phyloP scores from a whole-genome alignment of 257 asterid species.

The Gentiana macrophylla region DNA sequence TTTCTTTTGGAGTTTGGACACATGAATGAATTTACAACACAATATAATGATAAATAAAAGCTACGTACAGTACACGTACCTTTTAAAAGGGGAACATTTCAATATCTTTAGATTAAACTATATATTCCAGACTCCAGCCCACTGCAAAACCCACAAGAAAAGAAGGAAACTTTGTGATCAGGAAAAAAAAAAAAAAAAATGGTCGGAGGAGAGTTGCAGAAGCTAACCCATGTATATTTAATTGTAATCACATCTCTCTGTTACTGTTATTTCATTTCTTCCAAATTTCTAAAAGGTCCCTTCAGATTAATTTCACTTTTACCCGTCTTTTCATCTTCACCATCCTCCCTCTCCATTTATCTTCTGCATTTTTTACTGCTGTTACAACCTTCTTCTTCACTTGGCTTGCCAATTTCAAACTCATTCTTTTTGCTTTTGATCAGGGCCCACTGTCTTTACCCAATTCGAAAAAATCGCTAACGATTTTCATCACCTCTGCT shows the following conservation, averaged over 20 bases:
- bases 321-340: slow-evolving; percentile 36
- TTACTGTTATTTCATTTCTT: slow-evolving; percentile 25
- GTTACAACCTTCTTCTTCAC: slow-evolving; percentile 35
- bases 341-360: slow-evolving; percentile 25
- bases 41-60: too few species aligned
- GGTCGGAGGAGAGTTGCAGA: slow-evolving; percentile 39
- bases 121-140: not conserved
- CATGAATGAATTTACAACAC: too few species aligned
- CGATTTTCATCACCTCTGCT: slow-evolving; percentile 30
- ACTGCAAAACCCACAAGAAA: not conserved
- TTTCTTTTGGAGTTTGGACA: too few species aligned
- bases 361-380: slow-evolving; percentile 29
- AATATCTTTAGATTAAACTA: too few species aligned
- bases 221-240: slow-evolving; percentile 13
- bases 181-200: not conserved
- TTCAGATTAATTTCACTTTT: slow-evolving; percentile 36
- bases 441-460: slow-evolving; percentile 34
- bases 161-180: not conserved
- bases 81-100: too few species aligned
- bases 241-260: slow-evolving; percentile 23
- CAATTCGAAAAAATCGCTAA: slow-evolving; percentile 23
- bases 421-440: slow-evolving; percentile 49
- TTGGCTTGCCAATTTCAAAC: slow-evolving; percentile 49
- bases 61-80: too few species aligned
- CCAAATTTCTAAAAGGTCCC: slow-evolving; percentile 30